Conservation (phyloP, 2,329 filamentous ascomycete species). For the Periglandula ipomoeae region DNA sequence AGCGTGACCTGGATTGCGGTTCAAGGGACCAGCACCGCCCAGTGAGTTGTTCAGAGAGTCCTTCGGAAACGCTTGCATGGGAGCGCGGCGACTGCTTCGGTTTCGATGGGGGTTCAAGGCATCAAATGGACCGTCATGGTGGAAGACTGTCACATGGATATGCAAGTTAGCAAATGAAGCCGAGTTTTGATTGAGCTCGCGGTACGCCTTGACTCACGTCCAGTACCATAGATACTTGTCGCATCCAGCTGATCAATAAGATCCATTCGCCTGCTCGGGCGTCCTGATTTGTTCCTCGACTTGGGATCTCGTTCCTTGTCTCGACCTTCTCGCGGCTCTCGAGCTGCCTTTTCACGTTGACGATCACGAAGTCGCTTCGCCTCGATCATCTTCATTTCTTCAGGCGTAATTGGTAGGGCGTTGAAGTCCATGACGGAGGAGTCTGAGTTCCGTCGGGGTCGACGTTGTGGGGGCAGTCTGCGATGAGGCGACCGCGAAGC, state of each 20-base stretch:
- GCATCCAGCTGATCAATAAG: conserved; percentile 96
- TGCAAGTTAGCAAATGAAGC: neutral
- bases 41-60: conserved; percentile 88
- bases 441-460: conserved; percentile 68
- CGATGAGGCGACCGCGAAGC: conserved; percentile 30
- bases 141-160: conserved; percentile 61
- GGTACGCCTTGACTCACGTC: conserved; percentile 50
- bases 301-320: conserved; percentile 25
- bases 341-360: conserved; percentile 13
- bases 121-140: conserved; percentile 96
- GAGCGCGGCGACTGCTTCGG: conserved; percentile 70
- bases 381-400: conserved; percentile 33
- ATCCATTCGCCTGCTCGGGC: conserved; percentile 54
- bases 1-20: conserved; percentile 71
- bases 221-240: conserved; percentile 89
- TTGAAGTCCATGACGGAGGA: conserved; percentile 57
- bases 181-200: neutral
- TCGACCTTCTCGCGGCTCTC: conserved; percentile 33
- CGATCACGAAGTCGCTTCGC: conserved; percentile 19
- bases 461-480: conserved; percentile 28
- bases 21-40: conserved; percentile 78
- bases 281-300: conserved; percentile 40
- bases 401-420: conserved; percentile 50
- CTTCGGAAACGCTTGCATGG: conserved; percentile 93
- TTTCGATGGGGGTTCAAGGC: conserved; percentile 94